These are phyloP conservation scores for Chrysanthemum makinoi DNA, from an alignment of 129 eudicot genomes.

Conservation along the genomic window DNA sequence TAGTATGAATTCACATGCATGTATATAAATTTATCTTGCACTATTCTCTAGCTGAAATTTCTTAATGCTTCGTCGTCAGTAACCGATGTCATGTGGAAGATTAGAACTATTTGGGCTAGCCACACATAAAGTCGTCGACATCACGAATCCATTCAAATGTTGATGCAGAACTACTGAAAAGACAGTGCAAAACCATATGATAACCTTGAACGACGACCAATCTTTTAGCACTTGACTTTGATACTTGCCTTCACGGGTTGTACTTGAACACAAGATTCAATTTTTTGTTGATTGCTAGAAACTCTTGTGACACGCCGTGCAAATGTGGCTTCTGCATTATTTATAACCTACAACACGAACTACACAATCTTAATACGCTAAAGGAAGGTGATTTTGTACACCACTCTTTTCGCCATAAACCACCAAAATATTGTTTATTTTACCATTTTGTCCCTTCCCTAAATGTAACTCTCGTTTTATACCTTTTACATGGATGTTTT, in stretches of 20 bases:
- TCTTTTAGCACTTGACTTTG: neutral
- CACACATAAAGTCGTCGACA: constrained; percentile 46
- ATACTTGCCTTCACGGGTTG: constrained; percentile 48
- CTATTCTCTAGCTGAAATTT: neutral
- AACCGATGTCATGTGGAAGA: constrained; percentile 38
- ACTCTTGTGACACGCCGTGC: constrained; percentile 44
- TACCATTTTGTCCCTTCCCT: no score
- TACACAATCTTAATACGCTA: no score
- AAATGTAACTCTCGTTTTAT: neutral
- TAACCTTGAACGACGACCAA: neutral
- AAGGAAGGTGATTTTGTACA: no score
- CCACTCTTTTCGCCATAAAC: no score
- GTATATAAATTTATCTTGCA: neutral
- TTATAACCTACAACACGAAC: constrained; percentile 43
- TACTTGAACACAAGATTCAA: constrained; percentile 41
- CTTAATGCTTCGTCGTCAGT: constrained; percentile 47
- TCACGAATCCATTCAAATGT: constrained; percentile 53
- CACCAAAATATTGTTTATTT: no score
- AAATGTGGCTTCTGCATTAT: constrained; percentile 44
- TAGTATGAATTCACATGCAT: neutral
- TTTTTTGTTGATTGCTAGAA: constrained; percentile 36
- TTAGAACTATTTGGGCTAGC: constrained; percentile 37
- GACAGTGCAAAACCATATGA: constrained; percentile 7
- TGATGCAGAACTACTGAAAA: constrained; percentile 45
- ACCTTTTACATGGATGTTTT: constrained; percentile 5